Percentiles rank a stretch among this genome's conserved stretches.
These are phyloP conservation scores for Russula ochroleuca DNA, from an alignment of 768 basidiomycete genomes.

Conservation along the genomic window DNA sequence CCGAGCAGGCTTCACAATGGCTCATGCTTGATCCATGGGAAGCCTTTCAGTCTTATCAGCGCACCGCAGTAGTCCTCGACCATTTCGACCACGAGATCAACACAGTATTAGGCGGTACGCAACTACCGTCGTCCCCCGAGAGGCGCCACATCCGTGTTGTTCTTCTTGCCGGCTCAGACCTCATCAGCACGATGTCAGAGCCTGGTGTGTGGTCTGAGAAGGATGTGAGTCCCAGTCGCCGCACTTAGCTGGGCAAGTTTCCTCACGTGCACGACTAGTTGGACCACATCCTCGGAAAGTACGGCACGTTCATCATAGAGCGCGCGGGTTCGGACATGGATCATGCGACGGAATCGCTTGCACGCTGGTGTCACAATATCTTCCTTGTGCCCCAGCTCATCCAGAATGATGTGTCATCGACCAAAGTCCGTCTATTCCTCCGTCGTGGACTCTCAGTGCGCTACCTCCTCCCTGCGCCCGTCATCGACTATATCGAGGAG, in stretches of 20 bases:
- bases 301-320: slow-evolving; percentile 93
- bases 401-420: slow-evolving; percentile 95
- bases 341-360: slow-evolving; percentile 28
- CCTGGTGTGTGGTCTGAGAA: slow-evolving; percentile 95
- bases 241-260: slow-evolving; percentile 17
- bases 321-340: slow-evolving; percentile 71
- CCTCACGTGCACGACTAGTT: slow-evolving; percentile 48
- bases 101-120: slow-evolving; percentile 72
- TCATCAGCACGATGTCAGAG: slow-evolving; percentile 97
- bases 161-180: slow-evolving; percentile 95
- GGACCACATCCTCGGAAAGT: slow-evolving; percentile 92
- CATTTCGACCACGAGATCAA: slow-evolving; percentile 97
- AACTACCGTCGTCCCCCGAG: slow-evolving; percentile 68
- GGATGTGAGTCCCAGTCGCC: slow-evolving; percentile 61
- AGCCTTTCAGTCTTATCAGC: slow-evolving; percentile 89
- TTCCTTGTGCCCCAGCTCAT: slow-evolving; percentile 91
- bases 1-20: slow-evolving; percentile 88
- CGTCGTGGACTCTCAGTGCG: slow-evolving; percentile 77
- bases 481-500: slow-evolving; percentile 92
- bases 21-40: slow-evolving; percentile 99
- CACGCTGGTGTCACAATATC: slow-evolving; percentile 31
- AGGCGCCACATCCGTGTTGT: slow-evolving; percentile 76
- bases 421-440: slow-evolving; percentile 81
- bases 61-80: slow-evolving; percentile 95
- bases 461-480: slow-evolving; percentile 86